phyloP scores from a whole-genome alignment of 1,284 basidiomycete species.

The Meira nashicola region DNA sequence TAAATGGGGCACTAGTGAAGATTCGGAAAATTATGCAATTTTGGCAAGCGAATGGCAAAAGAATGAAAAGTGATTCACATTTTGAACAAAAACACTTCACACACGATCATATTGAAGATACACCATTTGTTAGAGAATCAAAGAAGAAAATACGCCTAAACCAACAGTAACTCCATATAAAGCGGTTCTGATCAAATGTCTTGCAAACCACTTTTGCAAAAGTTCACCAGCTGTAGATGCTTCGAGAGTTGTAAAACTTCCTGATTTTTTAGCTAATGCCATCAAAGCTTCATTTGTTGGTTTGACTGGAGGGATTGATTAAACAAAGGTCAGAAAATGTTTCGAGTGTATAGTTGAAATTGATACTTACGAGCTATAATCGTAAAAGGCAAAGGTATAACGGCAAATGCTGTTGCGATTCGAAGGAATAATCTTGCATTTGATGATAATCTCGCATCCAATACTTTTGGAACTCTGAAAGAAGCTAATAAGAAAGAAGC shows the following conservation, averaged over 20 bases:
- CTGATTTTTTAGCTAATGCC: background rate
- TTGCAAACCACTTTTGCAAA: background rate
- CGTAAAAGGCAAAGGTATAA: constrained; percentile 1
- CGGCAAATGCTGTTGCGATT: background rate
- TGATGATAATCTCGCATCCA: background rate
- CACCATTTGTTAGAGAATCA: too few relatives aligned
- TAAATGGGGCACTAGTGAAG: too few relatives aligned
- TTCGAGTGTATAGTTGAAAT: too few relatives aligned
- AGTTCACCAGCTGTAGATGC: background rate
- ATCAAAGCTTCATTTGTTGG: background rate
- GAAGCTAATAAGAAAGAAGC: too few relatives aligned
- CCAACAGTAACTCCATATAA: background rate
- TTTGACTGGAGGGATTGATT: too few relatives aligned
- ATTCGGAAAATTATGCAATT: too few relatives aligned
- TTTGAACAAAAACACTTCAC: too few relatives aligned
- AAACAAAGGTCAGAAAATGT: too few relatives aligned
- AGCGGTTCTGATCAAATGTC: background rate
- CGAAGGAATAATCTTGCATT: background rate
- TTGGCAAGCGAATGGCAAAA: too few relatives aligned
- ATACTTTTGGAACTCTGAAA: too few relatives aligned
- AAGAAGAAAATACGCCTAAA: background rate
- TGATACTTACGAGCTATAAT: background rate
- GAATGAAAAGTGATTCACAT: too few relatives aligned
- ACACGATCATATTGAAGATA: too few relatives aligned
- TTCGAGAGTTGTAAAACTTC: background rate